These are phyloP conservation scores for Platanus orientalis DNA, from an alignment of 164 flowering plant genomes.

Conservation along the genomic window DNA sequence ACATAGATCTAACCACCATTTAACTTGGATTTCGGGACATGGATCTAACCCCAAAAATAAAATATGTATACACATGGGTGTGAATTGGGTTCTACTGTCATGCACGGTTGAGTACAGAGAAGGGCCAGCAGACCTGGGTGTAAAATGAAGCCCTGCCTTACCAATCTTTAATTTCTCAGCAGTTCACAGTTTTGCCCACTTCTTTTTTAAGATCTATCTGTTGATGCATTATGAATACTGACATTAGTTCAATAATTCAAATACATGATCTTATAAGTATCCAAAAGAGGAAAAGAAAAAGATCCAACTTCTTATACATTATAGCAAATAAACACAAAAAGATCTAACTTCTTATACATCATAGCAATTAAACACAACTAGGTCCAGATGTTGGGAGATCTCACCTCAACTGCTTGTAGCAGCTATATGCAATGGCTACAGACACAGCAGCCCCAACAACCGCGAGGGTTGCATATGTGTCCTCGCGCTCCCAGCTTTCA, in stretches of 20 bases:
- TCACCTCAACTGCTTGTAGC: constrained; percentile 58
- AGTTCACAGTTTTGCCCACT: too few relatives aligned
- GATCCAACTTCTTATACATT: not conserved
- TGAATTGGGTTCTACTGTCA: too few relatives aligned
- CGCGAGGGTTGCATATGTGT: constrained; percentile 81
- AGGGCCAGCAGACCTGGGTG: too few relatives aligned
- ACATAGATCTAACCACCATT: too few relatives aligned
- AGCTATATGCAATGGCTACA: constrained; percentile 61
- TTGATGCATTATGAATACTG: too few relatives aligned
- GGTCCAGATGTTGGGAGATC: not conserved
- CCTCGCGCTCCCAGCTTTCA: constrained; percentile 91
- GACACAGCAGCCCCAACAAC: constrained; percentile 72
- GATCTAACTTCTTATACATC: not conserved
- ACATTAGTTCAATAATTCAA: not conserved
- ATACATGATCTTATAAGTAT: not conserved
- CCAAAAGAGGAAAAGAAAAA: not conserved
- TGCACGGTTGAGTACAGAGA: too few relatives aligned
- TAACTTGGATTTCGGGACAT: too few relatives aligned
- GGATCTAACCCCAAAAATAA: too few relatives aligned
- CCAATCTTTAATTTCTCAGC: too few relatives aligned
- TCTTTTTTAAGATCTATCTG: too few relatives aligned
- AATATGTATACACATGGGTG: too few relatives aligned
- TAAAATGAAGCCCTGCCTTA: too few relatives aligned
- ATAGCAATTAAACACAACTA: not conserved
- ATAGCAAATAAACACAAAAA: not conserved